Percentiles rank a stretch among this genome's conserved stretches.
phyloP scores from a whole-genome alignment of 2,329 filamentous ascomycete genomes.

The Claviceps pusilla region DNA sequence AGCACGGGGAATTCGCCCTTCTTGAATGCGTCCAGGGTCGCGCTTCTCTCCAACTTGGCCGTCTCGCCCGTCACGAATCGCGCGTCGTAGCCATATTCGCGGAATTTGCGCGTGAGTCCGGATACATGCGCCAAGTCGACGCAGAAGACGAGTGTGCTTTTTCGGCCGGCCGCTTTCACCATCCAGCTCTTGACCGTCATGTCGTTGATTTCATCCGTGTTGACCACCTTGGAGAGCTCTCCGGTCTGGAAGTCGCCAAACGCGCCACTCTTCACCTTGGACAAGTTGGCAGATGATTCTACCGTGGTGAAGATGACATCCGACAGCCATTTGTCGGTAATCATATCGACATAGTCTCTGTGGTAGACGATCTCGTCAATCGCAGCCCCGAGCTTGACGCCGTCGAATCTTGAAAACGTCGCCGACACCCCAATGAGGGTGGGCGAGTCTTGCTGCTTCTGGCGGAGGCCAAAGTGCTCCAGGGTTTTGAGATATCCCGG shows the following conservation, averaged over 20 bases:
- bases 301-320: slow-evolving; percentile 93
- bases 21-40: slow-evolving; percentile 62
- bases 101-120: slow-evolving; percentile 61
- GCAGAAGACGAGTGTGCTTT: slow-evolving; percentile 86
- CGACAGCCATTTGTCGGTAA: slow-evolving; percentile 81
- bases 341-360: slow-evolving; percentile 53
- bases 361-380: slow-evolving; percentile 97
- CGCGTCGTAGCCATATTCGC: slow-evolving; percentile 64
- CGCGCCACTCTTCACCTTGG: slow-evolving; percentile 43
- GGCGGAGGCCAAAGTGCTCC: slow-evolving; percentile 59
- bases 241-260: slow-evolving; percentile 64
- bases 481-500: slow-evolving; percentile 61
- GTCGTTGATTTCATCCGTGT: slow-evolving; percentile 66
- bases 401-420: slow-evolving; percentile 63
- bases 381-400: slow-evolving; percentile 62
- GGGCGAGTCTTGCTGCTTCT: slow-evolving; percentile 30
- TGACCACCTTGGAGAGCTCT: slow-evolving; percentile 70
- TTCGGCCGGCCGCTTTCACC: slow-evolving; percentile 54
- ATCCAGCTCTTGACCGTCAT: slow-evolving; percentile 79
- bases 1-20: slow-evolving; percentile 68
- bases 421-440: slow-evolving; percentile 83
- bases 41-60: slow-evolving; percentile 47
- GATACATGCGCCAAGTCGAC: slow-evolving; percentile 75
- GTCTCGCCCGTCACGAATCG: slow-evolving; percentile 78
- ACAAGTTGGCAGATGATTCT: slow-evolving; percentile 65